Base-by-base conservation (phyloP, 306 rosid genomes). In the Casuarina equisetifolia region DNA sequence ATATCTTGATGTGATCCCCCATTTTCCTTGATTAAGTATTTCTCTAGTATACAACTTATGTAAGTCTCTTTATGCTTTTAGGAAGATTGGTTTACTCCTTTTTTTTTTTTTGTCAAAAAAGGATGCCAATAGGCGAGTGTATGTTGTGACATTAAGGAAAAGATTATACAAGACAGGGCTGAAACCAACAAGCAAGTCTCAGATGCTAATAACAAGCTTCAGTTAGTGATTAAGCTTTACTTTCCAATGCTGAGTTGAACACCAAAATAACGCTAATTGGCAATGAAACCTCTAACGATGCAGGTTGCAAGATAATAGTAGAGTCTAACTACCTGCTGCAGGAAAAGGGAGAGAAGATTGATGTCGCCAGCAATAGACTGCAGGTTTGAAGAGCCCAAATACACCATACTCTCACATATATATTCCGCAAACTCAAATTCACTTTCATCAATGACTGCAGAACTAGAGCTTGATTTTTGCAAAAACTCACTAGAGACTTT, bases 371-470 rank as follows among this genome's bases (percentile, higher is more conserved):
- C 86, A 80, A 95, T 86, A 79, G 94, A 91, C 73, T 86, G 98
- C 89, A 95, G 81, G 91, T 95, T 95, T 71, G 76, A 85, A 55
- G 91, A 79, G 67, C 99, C 97, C 88, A 95, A 76, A 67, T 88
- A 92, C 78, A 87, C 93, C 90, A 95, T 83, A 87, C 97, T 89
- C 82, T 95, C 99, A 85, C 97, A 95, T 77, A 91, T 76, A 75
- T 69, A 91, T 77, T 95, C 99, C 6, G 81, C 90, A 84, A 89
- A 95, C 71, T 92, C 97, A 73, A 82, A 84, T 85, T 92, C 92
- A 64, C 85, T 88, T 86, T 92, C 99, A 73, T 91, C 94, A 74
- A 87, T 77, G 49, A 74, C 69, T 64, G 85, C 90, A 2, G 87
- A 83, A 81, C 44, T 81, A 40, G 93, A 79, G 67, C 85, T 82